Base-by-base conservation (phyloP, 306 rosid species). In the Lathyrus sativus region DNA sequence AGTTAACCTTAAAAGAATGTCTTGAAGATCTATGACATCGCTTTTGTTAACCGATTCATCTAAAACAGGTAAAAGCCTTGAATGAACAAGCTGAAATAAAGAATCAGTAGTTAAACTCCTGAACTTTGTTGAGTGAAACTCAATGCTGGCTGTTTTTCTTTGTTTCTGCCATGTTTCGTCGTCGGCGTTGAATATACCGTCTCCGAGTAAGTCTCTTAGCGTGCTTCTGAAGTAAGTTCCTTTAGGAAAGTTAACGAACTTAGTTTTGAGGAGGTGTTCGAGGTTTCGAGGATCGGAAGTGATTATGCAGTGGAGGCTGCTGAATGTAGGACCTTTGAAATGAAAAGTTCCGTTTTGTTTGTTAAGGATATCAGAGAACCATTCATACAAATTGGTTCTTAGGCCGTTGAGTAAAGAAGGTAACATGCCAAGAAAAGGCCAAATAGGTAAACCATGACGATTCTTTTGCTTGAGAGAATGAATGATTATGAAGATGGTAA, bases 391-490 rank as follows among this genome's bases (percentile, higher is more conserved):
- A 67, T 90, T 84, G 14, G 68, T 42, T 19, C 69, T 82, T 4
- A 81, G 67, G 17, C 79, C 90, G 0, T 56, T 2, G 19, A 80
- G 24, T 74, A 93, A 29, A 26, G 98, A 86, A 13, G 98, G 98
- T 22, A 90, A 67, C 98, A 90, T 90, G 2, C 97, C 97, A 39
- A 93, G 68, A 11, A 90, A 35, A 0, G 97, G 98, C 97, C 96
- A 93, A 26, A 76, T 67, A 2, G 89, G 85, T 10, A 90, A 43
- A 57, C 90, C 98, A 31, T 85, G 83, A 7, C 28, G 83, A 24
- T 65, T 83, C 77, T 78, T 90, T 37, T 83, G 87, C 39, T 96
- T 79, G 5, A 93, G 15, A 2, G 92, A 86, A 50, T 86, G 86
- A 18, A 93, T 90, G 48, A 62, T 67, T 2, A 88, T 19, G 78